phyloP scores from a whole-genome alignment of 306 rosid genomes.

The Senna tora region DNA sequence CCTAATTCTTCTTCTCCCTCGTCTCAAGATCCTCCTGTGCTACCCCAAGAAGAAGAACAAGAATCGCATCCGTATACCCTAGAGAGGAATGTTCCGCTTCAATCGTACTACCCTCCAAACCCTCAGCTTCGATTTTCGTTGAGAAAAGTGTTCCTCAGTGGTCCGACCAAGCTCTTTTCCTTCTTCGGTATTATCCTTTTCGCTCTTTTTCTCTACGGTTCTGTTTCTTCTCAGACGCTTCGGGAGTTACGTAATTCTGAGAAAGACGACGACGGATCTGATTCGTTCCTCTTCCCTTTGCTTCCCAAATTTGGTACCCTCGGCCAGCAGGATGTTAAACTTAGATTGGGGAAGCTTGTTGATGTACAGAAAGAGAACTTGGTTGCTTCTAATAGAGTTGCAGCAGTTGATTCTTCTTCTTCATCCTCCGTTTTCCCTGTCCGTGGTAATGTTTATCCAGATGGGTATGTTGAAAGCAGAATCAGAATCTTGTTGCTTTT shows the following conservation, averaged over 20 bases:
- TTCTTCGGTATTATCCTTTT: conserved; percentile 57
- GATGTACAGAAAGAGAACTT: conserved; percentile 41
- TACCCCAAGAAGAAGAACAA: conserved; percentile 33
- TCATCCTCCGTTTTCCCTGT: conserved; percentile 68
- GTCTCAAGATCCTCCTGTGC: conserved; percentile 21
- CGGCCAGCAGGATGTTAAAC: conserved; percentile 52
- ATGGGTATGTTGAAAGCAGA: conserved; percentile 57
- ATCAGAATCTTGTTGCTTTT: conserved; percentile 28
- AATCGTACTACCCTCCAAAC: conserved; percentile 39
- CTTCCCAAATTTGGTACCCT: conserved; percentile 47
- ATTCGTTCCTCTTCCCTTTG: conserved; percentile 59
- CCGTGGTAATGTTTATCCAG: conserved; percentile 74
- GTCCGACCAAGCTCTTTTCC: conserved; percentile 49
- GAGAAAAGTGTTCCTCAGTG: conserved; percentile 36
- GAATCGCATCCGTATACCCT: conserved; percentile 13
- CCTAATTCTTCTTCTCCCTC: conserved; percentile 46
- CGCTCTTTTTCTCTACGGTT: conserved; percentile 56
- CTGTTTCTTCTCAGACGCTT: conserved; percentile 46
- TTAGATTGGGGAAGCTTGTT: conserved; percentile 57
- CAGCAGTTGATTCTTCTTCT: conserved; percentile 50
- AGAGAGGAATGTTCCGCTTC: conserved; percentile 34
- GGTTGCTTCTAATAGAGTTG: conserved; percentile 41
- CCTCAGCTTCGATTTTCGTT: conserved; percentile 39
- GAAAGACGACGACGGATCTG: conserved; percentile 44
- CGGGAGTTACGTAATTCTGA: conserved; percentile 46